phyloP scores from a whole-genome alignment of 768 basidiomycete genomes.

The Mycena kentingensis region DNA sequence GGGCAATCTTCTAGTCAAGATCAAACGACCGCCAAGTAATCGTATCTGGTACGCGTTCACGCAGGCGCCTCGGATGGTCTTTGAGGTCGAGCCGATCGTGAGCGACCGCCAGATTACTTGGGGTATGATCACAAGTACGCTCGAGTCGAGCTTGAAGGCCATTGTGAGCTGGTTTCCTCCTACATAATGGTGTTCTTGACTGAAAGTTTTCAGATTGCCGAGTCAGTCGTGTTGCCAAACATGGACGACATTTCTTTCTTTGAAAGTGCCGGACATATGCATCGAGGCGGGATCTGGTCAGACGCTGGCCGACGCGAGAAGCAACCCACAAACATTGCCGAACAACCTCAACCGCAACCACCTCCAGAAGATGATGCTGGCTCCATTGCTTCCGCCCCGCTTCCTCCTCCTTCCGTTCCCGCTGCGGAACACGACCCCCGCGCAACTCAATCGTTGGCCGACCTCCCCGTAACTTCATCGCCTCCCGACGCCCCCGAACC shows the following conservation, averaged over 20 bases:
- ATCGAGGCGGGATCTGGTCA: constrained; percentile 88
- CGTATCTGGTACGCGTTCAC: constrained; percentile 98
- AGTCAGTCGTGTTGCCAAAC: constrained; percentile 93
- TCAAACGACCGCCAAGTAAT: constrained; percentile 94
- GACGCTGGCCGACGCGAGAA: constrained; percentile 61
- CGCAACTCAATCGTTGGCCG: constrained; percentile 35
- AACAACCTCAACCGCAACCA: constrained; percentile 15
- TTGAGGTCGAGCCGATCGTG: constrained; percentile 92
- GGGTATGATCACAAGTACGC: constrained; percentile 86
- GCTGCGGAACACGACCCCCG: constrained; percentile 21
- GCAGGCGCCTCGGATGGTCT: constrained; percentile 80
- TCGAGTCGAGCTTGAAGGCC: constrained; percentile 87
- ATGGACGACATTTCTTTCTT: constrained; percentile 99
- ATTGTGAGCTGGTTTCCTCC: constrained; percentile 54
- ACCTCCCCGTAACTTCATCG: constrained; percentile 25
- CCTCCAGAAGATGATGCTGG: constrained; percentile 32
- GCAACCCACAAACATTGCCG: constrained; percentile 21
- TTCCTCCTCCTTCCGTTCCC: constrained; percentile 26
- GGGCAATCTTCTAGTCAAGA: constrained; percentile 84
- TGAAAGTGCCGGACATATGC: constrained; percentile 62
- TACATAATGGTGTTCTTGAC: constrained; percentile 1
- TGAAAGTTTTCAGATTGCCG: constrained; percentile 65
- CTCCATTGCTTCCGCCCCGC: constrained; percentile 41
- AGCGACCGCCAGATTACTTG: constrained; percentile 93
- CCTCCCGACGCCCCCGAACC: constrained; percentile 26